Base-by-base conservation (phyloP, 2,329 filamentous ascomycete species). In the Aspergillus floridensis region DNA sequence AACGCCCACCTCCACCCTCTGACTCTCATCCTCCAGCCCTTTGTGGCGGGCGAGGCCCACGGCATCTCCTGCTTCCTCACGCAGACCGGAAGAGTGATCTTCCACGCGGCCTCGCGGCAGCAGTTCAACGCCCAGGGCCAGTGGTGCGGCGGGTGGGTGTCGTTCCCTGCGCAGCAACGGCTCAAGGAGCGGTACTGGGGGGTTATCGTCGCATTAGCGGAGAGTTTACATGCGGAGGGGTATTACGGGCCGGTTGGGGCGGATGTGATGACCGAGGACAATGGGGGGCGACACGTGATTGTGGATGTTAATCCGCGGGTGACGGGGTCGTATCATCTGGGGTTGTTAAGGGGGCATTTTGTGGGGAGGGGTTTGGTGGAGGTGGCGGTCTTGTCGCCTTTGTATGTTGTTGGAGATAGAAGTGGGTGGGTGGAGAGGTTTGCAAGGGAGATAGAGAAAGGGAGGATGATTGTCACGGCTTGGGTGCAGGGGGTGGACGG, bases 261-360 rank as follows among this genome's bases (percentile, higher is more conserved):
- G 1, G 59, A 60, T 41, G 35, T 60, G 32, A 53, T 60, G 44
- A 51, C 44, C 1, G 49, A 58, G 22, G 19, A 16, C 4, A n/a
- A 7, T 4, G 59, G 50, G 19, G 14, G 50, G 16, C 8, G 24
- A n/a, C 55, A 44, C 8, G 4, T 47, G 3, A 22, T 60, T 2
- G 48, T 60, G 19, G 59, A 60, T 5, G 32, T 60, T 7, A 60
- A 60, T 24, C 50, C 46, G 5, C 59, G 59, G 4, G 50, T 60
- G 4, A 60, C 59, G 2, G 59, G 59, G 4, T 48, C 49, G 10
- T 58, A 53, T 22, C 41, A 32, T 19, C 16, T 60, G 5, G 59
- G 59, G 3, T 29, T 50, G n/a, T 32, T 60, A 4, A 35, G n/a
- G 26, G 50, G 16, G 2, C 59, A 60, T 41, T 60, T 58, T 21